Percentiles rank a stretch among this genome's conserved stretches.
These are phyloP conservation scores for Colletotrichum cordylinicola DNA, from an alignment of 2,329 filamentous ascomycete species.

Conservation along the genomic window DNA sequence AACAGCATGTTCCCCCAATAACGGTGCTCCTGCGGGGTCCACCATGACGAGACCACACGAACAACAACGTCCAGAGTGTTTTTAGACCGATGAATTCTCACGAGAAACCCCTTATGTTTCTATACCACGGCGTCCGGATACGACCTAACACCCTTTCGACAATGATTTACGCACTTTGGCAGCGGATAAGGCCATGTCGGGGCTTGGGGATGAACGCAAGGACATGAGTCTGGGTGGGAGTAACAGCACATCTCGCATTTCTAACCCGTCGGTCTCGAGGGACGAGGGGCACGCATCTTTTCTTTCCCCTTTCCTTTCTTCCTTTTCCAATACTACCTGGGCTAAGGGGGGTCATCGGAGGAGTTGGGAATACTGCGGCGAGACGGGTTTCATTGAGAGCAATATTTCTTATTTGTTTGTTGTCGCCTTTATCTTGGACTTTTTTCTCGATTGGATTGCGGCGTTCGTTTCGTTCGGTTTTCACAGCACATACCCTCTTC, in stretches of 20 bases:
- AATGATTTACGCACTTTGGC: constrained; percentile 1
- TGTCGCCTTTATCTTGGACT: neutral
- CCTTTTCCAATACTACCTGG: neutral
- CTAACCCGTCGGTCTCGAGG: neutral
- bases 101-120: constrained; percentile 15
- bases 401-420: constrained; percentile 13
- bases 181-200: constrained; percentile 13
- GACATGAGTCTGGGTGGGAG: neutral
- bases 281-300: neutral
- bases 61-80: constrained; percentile 22
- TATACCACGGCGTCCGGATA: constrained; percentile 22
- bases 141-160: constrained; percentile 8
- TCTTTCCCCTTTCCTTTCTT: neutral
- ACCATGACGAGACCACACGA: constrained; percentile 3
- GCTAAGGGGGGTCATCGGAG: constrained; percentile 5
- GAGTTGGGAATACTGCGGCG: constrained; percentile 5
- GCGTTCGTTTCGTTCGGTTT: constrained; percentile 8
- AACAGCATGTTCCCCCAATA: constrained; percentile 71
- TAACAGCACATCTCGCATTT: constrained; percentile 17
- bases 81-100: constrained; percentile 31
- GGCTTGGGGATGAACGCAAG: neutral
- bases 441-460: constrained; percentile 4
- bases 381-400: neutral
- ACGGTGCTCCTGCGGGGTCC: constrained; percentile 23
- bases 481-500: constrained; percentile 20